phyloP scores from a whole-genome alignment of 2,329 filamentous ascomycete genomes.

The Colletotrichum sp. region DNA sequence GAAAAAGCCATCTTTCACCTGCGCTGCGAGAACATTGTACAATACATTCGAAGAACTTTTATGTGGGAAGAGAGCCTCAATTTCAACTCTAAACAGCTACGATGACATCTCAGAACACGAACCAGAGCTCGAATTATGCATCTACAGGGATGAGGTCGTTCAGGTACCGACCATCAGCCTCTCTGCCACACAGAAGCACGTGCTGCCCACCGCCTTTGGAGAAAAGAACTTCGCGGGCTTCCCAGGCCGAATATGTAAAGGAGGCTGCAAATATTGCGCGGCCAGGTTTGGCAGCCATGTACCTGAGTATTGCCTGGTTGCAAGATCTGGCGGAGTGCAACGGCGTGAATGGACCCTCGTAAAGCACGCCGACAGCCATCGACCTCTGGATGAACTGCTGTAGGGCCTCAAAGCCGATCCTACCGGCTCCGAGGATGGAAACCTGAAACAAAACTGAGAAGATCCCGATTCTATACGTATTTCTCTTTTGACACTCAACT shows the following conservation, averaged over 20 bases:
- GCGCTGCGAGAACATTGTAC: rapidly evolving
- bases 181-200: not conserved
- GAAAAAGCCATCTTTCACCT: not conserved
- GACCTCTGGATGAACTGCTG: not conserved
- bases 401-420: not conserved
- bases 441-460: not conserved
- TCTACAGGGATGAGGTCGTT: not conserved
- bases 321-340: slow-evolving; percentile 28
- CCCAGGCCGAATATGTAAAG: not conserved
- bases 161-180: not conserved
- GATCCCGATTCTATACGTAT: not conserved
- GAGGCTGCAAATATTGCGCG: not conserved
- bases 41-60: not conserved
- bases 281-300: not conserved
- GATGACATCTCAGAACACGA: not conserved
- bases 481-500: not conserved
- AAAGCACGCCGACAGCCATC: not conserved
- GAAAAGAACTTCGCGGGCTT: not conserved
- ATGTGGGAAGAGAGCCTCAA: not conserved
- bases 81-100: not conserved
- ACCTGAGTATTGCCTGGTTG: not conserved
- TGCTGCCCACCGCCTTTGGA: not conserved
- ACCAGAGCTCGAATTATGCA: not conserved
- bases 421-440: not conserved
- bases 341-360: not conserved